Evolutionary conservation across 2,329 filamentous ascomycete genomes (phyloP).

Genomic region (Fusarium virguliforme): DNA sequence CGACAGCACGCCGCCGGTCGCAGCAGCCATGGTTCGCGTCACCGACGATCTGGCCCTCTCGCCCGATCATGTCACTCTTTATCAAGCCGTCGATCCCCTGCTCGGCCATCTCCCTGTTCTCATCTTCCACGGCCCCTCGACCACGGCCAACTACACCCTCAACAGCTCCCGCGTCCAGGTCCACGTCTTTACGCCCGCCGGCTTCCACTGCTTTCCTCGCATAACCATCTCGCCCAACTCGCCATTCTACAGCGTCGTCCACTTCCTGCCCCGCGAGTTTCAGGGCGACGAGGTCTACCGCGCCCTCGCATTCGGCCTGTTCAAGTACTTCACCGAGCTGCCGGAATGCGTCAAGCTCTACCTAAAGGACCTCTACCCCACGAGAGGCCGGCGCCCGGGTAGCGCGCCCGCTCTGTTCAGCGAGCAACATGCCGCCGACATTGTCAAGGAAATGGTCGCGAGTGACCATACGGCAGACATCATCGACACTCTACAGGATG

Average conservation of each 20-base stretch:
- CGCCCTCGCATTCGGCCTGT: slow-evolving; percentile 90
- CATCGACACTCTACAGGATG: slow-evolving; percentile 79
- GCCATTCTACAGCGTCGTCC: slow-evolving; percentile 90
- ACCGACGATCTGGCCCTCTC: slow-evolving; percentile 84
- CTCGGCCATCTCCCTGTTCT: slow-evolving; percentile 87
- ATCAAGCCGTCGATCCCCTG: slow-evolving; percentile 88
- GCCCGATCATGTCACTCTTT: slow-evolving; percentile 86
- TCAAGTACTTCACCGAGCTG: slow-evolving; percentile 94
- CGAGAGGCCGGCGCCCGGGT: slow-evolving; percentile 71
- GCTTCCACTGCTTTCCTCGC: slow-evolving; percentile 90
- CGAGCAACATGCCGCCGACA: slow-evolving; percentile 92
- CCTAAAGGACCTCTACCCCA: slow-evolving; percentile 73
- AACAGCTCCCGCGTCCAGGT: slow-evolving; percentile 96
- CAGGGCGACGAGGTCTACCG: slow-evolving; percentile 96
- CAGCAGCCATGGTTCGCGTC: slow-evolving; percentile 81
- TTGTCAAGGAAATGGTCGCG: slow-evolving; percentile 87
- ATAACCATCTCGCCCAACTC: slow-evolving; percentile 95
- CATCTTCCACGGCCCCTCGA: slow-evolving; percentile 93
- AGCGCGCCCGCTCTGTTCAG: slow-evolving; percentile 82
- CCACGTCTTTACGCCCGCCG: slow-evolving; percentile 91
- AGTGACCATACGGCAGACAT: slow-evolving; percentile 84
- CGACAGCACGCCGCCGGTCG: slow-evolving; percentile 51
- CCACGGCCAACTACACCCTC: slow-evolving; percentile 87
- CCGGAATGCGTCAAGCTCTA: slow-evolving; percentile 81
- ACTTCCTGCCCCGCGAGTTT: slow-evolving; percentile 90